Evolutionary conservation across 2,329 filamentous ascomycete genomes (phyloP).

Genomic region (Penicillium italicum): DNA sequence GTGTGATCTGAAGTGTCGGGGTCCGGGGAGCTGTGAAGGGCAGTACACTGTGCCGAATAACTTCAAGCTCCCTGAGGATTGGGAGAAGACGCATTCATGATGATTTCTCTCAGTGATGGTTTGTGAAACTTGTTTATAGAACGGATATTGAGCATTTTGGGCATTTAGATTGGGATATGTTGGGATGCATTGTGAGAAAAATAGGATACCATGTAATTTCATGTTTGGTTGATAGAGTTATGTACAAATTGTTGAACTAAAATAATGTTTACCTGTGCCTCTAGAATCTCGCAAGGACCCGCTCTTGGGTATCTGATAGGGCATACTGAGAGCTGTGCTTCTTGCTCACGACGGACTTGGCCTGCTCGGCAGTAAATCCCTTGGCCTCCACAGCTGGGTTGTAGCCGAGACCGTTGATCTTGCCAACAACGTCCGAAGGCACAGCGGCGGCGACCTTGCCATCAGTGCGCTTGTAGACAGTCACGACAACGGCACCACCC

Average conservation of each 20-base stretch:
- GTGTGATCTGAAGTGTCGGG: conserved; percentile 37
- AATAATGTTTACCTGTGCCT: background rate
- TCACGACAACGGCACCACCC: conserved; percentile 85
- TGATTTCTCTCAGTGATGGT: background rate
- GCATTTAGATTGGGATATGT: background rate
- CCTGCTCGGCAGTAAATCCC: conserved; percentile 78
- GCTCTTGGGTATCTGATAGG: conserved; percentile 68
- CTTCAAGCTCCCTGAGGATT: conserved; percentile 38
- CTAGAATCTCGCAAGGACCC: conserved; percentile 67
- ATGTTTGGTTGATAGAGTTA: background rate
- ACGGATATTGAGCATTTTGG: background rate
- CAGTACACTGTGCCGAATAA: conserved; percentile 41
- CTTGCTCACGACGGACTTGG: conserved; percentile 65
- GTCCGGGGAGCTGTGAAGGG: conserved; percentile 35
- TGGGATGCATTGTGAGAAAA: background rate
- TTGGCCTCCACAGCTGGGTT: conserved; percentile 88
- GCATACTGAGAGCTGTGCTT: conserved; percentile 70
- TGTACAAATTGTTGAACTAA: conserved; percentile 14
- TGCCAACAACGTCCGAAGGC: conserved; percentile 61
- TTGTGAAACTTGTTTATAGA: conserved; percentile 4
- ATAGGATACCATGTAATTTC: conserved; percentile 1
- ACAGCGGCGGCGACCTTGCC: conserved; percentile 61
- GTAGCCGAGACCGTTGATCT: conserved; percentile 70
- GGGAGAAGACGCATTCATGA: conserved; percentile 31
- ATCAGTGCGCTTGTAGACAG: conserved; percentile 82